Evolutionary conservation across 2,329 filamentous ascomycete genomes (phyloP).

Genomic region (Decorospora gaudefroyi): DNA sequence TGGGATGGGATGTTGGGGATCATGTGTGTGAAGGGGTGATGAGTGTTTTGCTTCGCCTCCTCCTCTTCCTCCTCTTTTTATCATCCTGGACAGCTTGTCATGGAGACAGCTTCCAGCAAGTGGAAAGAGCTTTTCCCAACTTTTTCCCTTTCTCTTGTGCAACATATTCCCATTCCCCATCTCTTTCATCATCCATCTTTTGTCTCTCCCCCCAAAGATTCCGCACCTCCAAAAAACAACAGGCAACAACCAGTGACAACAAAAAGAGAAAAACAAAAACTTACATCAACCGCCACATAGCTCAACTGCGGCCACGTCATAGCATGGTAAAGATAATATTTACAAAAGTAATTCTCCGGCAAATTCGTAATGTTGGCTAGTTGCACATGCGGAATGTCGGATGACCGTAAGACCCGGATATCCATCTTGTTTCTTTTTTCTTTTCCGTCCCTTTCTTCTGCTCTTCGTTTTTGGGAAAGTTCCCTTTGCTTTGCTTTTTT

Average conservation of each 20-base stretch:
- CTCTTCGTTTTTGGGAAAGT: background rate
- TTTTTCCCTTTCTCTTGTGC: too few species aligned
- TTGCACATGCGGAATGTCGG: constrained; percentile 89
- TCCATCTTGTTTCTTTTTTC: constrained; percentile 64
- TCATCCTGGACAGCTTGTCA: too few species aligned
- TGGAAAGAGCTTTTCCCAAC: too few species aligned
- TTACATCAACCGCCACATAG: constrained; percentile 87
- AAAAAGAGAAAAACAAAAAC: constrained; percentile 52
- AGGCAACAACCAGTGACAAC: constrained; percentile 58
- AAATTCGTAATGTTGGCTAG: constrained; percentile 99
- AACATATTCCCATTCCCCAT: too few species aligned
- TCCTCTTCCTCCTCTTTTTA: background rate
- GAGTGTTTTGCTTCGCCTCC: background rate
- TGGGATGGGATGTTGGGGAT: background rate
- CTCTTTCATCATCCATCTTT: too few species aligned
- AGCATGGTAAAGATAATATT: constrained; percentile 99
- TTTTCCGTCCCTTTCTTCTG: constrained; percentile 3
- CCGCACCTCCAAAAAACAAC: background rate
- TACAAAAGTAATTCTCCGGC: constrained; percentile 99
- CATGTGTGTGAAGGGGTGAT: background rate
- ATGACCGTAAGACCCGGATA: constrained; percentile 82
- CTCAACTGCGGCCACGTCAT: constrained; percentile 97
- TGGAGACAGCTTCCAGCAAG: too few species aligned
- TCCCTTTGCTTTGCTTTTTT: background rate
- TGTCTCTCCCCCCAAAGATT: too few species aligned